A percentile compares a stretch with the other conserved stretches of the same genome.
Conservation (phyloP, 768 basidiomycete genomes). For the Holtermanniella nyarrowii region DNA sequence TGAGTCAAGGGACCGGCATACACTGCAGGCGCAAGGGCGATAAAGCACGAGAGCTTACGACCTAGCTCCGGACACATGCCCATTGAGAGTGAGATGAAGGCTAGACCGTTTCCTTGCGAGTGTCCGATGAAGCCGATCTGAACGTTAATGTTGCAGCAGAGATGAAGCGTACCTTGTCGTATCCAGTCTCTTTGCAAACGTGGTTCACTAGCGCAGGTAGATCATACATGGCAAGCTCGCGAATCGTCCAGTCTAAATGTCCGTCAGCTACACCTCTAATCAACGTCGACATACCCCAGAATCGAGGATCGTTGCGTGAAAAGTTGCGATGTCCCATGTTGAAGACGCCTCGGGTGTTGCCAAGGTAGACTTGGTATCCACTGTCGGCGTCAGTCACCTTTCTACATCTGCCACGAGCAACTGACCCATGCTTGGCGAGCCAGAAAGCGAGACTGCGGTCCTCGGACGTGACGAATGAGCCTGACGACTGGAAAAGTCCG, state of each 20-base stretch:
- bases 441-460: constrained; percentile 48
- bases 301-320: constrained; percentile 44
- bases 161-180: constrained; percentile 39
- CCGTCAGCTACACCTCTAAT: background rate
- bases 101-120: constrained; percentile 48
- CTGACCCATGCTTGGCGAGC: constrained; percentile 44
- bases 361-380: constrained; percentile 45
- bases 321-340: constrained; percentile 46
- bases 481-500: constrained; percentile 47
- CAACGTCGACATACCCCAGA: constrained; percentile 42
- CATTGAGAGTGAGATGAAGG: constrained; percentile 46
- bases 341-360: constrained; percentile 46
- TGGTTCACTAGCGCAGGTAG: constrained; percentile 47
- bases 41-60: constrained; percentile 44
- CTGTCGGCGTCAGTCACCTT: constrained; percentile 1
- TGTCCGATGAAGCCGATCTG: constrained; percentile 49
- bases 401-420: constrained; percentile 11
- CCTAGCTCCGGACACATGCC: constrained; percentile 48
- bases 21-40: constrained; percentile 48
- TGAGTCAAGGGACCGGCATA: constrained; percentile 47
- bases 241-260: constrained; percentile 46
- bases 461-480: constrained; percentile 48
- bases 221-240: constrained; percentile 48
- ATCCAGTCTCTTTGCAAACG: constrained; percentile 44
- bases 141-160: background rate